Evolutionary conservation across 1,284 basidiomycete species (phyloP), one percentile per base, ranked within the genome.

Genomic region (Somion occarium): DNA sequence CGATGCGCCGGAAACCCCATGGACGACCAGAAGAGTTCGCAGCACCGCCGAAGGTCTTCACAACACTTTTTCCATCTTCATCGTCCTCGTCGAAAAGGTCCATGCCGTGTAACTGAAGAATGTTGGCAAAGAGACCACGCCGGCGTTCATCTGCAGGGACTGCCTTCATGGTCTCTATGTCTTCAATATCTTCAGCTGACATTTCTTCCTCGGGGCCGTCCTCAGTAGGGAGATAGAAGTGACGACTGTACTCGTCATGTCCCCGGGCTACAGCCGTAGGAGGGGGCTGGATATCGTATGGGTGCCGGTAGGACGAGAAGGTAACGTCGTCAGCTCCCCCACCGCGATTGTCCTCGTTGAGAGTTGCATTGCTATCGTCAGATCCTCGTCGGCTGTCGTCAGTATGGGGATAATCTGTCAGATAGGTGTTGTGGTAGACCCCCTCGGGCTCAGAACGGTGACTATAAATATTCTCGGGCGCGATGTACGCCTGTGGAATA

Each of bases 261-360:
- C 13, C 13, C 42, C 67, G 19, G 49, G 57, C 48, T 57, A 61
- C 26, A 38, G 68, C 69, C 49, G 66, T 61, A 41, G 65, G 61
- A 3, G 82, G 83, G 7, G 79, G 71, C n/a, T 64, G 67, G 47
- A 85, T 82, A 42, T 82, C 78, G 56, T 80, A 75, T 15, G 82
- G 80, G 56, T 84, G 80, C 45, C 72, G 67, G 63, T 81, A 78
- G 2, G 80, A 80, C 9, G 75, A 70, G 56, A 69, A 79, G 57
- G 66, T 72, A 48, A 68, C 63, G 7, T 51, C 41, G 13, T 46
- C n/a, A 5, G 18, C 42, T 12, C 23, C 41, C 2, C 23, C 37
- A 20, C 11, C 7, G 7, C 3, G 22, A 30, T 44, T 27, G 3
- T 46, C 44, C 3, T 48, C 46, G 7, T 25, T 37, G 20, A 51